A percentile compares a stretch with the other conserved stretches of the same genome.
phyloP scores from a whole-genome alignment of 2,329 filamentous ascomycete species.

The Malbranchea cinnamomea region DNA sequence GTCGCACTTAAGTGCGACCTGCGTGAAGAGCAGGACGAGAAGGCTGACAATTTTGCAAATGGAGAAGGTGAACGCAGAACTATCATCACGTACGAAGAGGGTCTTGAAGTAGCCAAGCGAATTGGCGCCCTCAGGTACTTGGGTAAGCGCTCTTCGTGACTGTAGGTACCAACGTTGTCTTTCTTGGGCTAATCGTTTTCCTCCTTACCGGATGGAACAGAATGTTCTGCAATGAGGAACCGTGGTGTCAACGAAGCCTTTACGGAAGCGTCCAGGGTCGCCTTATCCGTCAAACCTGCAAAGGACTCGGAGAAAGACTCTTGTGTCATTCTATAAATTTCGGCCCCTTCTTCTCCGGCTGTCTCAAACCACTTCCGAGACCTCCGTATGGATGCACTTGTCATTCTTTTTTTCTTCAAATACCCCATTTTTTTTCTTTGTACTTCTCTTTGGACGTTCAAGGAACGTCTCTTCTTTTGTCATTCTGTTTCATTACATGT shows the following conservation, averaged over 20 bases:
- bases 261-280: slow-evolving; percentile 90
- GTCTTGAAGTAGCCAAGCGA: slow-evolving; percentile 75
- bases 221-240: slow-evolving; percentile 98
- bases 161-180: neutral
- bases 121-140: slow-evolving; percentile 90
- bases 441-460: neutral
- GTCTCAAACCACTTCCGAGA: neutral
- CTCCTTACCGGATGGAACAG: slow-evolving; percentile 29
- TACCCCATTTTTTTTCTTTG: slow-evolving; percentile 3
- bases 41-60: slow-evolving; percentile 45
- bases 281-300: slow-evolving; percentile 42
- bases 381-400: too few species aligned
- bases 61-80: slow-evolving; percentile 18
- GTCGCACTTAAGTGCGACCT: slow-evolving; percentile 96
- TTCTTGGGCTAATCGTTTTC: neutral
- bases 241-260: slow-evolving; percentile 97
- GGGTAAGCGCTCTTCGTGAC: slow-evolving; percentile 29
- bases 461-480: neutral
- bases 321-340: slow-evolving; percentile 24
- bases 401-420: slow-evolving; percentile 1
- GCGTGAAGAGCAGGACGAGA: slow-evolving; percentile 58
- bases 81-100: slow-evolving; percentile 74
- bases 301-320: slow-evolving; percentile 19
- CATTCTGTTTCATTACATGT: too few species aligned
- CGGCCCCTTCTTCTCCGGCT: neutral